Conservation (phyloP, 75 land plant genomes). For the Selaginella tamariscina region DNA sequence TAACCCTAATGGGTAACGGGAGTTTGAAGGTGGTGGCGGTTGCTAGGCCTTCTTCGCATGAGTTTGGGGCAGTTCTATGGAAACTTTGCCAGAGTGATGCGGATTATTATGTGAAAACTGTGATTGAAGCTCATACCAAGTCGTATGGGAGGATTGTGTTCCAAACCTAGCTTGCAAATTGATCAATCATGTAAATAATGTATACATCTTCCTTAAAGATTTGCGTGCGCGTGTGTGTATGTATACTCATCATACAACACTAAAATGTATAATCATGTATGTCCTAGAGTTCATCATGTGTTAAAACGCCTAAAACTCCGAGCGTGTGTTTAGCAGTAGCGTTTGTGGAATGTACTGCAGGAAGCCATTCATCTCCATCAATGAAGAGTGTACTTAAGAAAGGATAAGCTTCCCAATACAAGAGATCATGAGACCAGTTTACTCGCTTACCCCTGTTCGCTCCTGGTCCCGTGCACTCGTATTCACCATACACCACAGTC, state of each 20-base stretch:
- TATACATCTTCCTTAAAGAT: too few relatives aligned
- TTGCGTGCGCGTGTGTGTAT: too few relatives aligned
- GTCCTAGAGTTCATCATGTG: too few relatives aligned
- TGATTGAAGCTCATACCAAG: not conserved
- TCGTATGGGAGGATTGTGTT: not conserved
- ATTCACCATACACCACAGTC: conserved; percentile 17
- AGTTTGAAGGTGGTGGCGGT: not conserved
- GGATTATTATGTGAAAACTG: not conserved
- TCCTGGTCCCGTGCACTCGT: conserved; percentile 14
- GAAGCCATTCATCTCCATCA: conserved; percentile 16
- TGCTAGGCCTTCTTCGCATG: not conserved
- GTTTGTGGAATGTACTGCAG: too few relatives aligned
- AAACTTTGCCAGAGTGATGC: not conserved
- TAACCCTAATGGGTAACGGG: not conserved
- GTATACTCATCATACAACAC: too few relatives aligned
- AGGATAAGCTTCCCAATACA: not conserved
- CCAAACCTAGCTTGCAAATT: not conserved
- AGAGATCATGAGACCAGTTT: not conserved
- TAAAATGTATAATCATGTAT: too few relatives aligned
- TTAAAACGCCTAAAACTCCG: too few relatives aligned
- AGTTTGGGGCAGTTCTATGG: not conserved
- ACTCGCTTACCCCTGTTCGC: conserved; percentile 11
- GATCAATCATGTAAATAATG: too few relatives aligned
- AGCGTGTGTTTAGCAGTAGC: too few relatives aligned
- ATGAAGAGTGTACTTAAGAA: conserved; percentile 4